Base-by-base conservation (phyloP, 2,329 filamentous ascomycete genomes). In the Penicillium hesseltinei region DNA sequence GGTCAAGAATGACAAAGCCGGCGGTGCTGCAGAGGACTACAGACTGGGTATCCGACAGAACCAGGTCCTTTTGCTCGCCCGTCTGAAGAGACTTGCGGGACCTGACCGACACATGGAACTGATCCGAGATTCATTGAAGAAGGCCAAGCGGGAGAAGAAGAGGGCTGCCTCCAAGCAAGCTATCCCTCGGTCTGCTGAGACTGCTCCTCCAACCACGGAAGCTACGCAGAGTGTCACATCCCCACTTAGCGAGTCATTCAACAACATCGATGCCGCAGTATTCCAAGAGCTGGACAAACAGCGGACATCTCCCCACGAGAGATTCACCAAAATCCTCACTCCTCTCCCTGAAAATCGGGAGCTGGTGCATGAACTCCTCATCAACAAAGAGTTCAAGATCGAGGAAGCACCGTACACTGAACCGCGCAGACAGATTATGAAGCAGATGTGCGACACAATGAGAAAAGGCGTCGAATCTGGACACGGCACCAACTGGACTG, bases 21-120 rank as follows among this genome's bases (percentile, higher is more conserved):
- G 84, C 44, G 82, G 84, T 52, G 85, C 85, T 38, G 83, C 84
- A 3, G 81, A 81, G 42, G 85, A 88, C 57, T 88, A 88, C 65
- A 79, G 81, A 36, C 80, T 85, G 62, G 85, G 85, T n/a, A 87
- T 88, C 58, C 78, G 84, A 25, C 82, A 87, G 60, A 87, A 88
- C 60, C 85, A 88, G 65, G 82, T 86, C 55, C 79, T 86, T 56
- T 75, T 88, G 25, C 76, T 88, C 39, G 84, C 83, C 61, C 80
- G 82, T 54, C 80, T 88, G 61, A 84, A 86, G 68, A 83, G 84
- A 61, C 74, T 88, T 52, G 84, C 83, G 2, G 85, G 85, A 0
- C 79, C 82, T 2, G 85, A 88, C 38, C 77, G 80, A 56, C 85
- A 85, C 2, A 80, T 86, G 68, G 75, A 79, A 8, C 75, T 87